Percentiles rank a stretch among this genome's conserved stretches.
These are phyloP conservation scores for Fomitiporia mediterranea DNA, from an alignment of 1,284 basidiomycete genomes.

Conservation along the genomic window DNA sequence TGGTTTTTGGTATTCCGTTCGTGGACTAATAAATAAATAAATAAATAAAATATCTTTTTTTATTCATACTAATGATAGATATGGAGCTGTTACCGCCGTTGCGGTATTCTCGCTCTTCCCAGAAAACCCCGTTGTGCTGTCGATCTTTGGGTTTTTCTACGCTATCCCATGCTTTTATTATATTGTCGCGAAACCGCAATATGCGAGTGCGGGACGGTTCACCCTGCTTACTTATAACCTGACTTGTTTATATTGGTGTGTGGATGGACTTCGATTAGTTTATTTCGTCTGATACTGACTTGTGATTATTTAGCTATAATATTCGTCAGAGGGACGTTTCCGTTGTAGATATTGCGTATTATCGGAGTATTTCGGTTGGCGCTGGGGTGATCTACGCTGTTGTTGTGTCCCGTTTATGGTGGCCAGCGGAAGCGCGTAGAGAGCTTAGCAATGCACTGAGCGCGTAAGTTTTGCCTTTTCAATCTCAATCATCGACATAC, in stretches of 20 bases:
- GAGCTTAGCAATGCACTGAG: slow-evolving; percentile 83
- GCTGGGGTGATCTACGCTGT: slow-evolving; percentile 88
- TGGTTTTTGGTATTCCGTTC: not conserved
- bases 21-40: no score
- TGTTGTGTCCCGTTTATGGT: slow-evolving; percentile 86
- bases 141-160: slow-evolving; percentile 85
- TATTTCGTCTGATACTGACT: not conserved
- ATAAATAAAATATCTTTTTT: no score
- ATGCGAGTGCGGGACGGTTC: slow-evolving; percentile 79
- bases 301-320: slow-evolving; percentile 62
- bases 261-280: no score
- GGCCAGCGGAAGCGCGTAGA: slow-evolving; percentile 89
- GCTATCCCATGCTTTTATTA: slow-evolving; percentile 93
- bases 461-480: slow-evolving; percentile 55
- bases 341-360: slow-evolving; percentile 69
- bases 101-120: slow-evolving; percentile 70
- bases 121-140: slow-evolving; percentile 69
- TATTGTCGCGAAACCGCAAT: slow-evolving; percentile 76
- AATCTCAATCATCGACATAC: no score
- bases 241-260: slow-evolving; percentile 82
- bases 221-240: slow-evolving; percentile 89
- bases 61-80: no score
- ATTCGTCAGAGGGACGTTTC: slow-evolving; percentile 65
- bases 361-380: slow-evolving; percentile 79
- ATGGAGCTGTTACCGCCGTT: slow-evolving; percentile 77